A percentile compares a stretch with the other conserved stretches of the same genome.
Evolutionary conservation across 192 early-diverging fungal species (phyloP).

Genomic region (Coemansia sp.): DNA sequence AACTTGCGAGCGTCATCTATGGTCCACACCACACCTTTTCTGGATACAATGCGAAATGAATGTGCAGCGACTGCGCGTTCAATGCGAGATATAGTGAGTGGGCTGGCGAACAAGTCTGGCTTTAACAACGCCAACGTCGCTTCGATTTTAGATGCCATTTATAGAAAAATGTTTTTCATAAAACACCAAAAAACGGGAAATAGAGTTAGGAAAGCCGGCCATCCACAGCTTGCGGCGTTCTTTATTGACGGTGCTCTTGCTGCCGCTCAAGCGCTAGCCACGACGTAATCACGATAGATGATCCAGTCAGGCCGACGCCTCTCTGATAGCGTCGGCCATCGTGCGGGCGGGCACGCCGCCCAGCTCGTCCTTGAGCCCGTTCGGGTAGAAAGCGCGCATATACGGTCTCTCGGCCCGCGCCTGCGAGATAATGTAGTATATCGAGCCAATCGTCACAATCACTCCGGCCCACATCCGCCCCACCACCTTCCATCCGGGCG

Average conservation of each 20-base stretch:
- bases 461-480: constrained; percentile 57
- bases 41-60: too few species aligned
- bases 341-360: constrained; percentile 44
- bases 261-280: constrained; percentile 39
- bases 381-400: constrained; percentile 63
- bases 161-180: too few species aligned
- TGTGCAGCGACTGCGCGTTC: constrained; percentile 12
- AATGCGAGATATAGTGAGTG: constrained; percentile 26
- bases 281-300: constrained; percentile 8
- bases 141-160: background rate
- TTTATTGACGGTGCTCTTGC: constrained; percentile 14
- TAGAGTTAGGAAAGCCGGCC: background rate
- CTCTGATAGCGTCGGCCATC: constrained; percentile 28
- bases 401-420: constrained; percentile 59
- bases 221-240: constrained; percentile 4
- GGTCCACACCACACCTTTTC: too few species aligned
- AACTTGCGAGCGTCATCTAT: too few species aligned
- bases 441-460: constrained; percentile 56
- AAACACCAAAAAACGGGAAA: too few species aligned
- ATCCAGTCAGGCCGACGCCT: constrained; percentile 15
- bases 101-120: constrained; percentile 69
- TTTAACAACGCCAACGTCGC: constrained; percentile 67
- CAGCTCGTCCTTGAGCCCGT: constrained; percentile 67
- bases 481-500: constrained; percentile 58
- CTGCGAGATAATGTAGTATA: constrained; percentile 56